phyloP scores from a whole-genome alignment of 768 basidiomycete species.

The Phaffia tasmanica region DNA sequence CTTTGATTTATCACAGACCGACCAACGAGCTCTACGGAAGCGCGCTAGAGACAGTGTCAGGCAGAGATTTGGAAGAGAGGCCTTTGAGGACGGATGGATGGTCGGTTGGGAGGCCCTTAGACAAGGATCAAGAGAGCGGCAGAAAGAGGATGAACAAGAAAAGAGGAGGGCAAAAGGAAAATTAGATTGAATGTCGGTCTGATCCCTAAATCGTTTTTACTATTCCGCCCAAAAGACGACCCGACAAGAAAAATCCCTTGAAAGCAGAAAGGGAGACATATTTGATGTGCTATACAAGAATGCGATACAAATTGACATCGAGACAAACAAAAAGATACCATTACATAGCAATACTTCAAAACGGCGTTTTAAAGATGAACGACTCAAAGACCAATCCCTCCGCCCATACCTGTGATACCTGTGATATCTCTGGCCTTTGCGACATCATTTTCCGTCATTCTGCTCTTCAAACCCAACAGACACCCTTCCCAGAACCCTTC shows the following conservation, averaged over 20 bases:
- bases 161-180: neutral
- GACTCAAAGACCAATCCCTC: neutral
- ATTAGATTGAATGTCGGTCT: no score
- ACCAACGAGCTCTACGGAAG: constrained; percentile 53
- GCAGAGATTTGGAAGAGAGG: constrained; percentile 60
- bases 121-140: constrained; percentile 15
- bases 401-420: constrained; percentile 54
- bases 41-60: constrained; percentile 62
- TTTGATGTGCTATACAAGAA: no score
- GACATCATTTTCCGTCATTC: constrained; percentile 70
- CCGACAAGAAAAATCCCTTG: no score
- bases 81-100: constrained; percentile 59
- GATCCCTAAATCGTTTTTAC: no score
- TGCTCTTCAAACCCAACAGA: constrained; percentile 66
- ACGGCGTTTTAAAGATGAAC: no score
- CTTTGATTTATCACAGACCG: constrained; percentile 48
- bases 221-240: no score
- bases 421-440: constrained; percentile 83
- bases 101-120: constrained; percentile 31
- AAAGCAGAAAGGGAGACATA: no score
- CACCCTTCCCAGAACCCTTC: constrained; percentile 73
- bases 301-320: no score
- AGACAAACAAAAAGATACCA: no score
- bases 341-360: no score
- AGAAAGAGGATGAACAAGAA: constrained; percentile 12